Evolutionary conservation across 805 yeast genomes (phyloP), one percentile per base, ranked within the genome.

Genomic region (Zygoascus bituminiphila): DNA sequence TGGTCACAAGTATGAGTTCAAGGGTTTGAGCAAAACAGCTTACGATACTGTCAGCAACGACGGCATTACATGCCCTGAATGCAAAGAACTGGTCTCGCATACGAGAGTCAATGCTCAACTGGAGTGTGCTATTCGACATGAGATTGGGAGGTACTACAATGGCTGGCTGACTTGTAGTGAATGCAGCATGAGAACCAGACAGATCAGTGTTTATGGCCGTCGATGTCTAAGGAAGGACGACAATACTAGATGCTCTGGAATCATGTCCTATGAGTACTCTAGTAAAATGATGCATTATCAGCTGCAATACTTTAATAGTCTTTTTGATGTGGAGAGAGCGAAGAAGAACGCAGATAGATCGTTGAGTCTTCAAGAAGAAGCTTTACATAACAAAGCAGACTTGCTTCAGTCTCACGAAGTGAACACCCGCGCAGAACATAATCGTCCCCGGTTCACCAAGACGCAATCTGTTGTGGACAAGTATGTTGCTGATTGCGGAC

Each of bases 91-190:
- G 0, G 66, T 91, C 45, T 62, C 81, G 0, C 64, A 76, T 12
- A 59, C 84, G 12, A 73, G 76, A 38, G 58, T 91, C 19, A 77
- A 82, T 5, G 66, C 82, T 9, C 97, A 88, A 63, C 65, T 93
- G 42, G 97, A 89, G 62, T 62, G 69, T n/a, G 69, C 78, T 43
- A 76, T 91, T 22, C 73, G 97, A 48, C 65, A 71, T 4, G 84
- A 81, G 54, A 80, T 91, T 44, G 74, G 88, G 0, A 62, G 73
- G 26, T 93, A 89, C 64, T 93, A 93, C 63, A 81, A 85, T n/a
- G 91, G 89, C 4, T 80, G 93, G 87, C 68, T 88, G 42, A 67
- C 65, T 0, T 93, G 99, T 69, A 94, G 85, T 63, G 97, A 93
- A 58, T 91, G 98, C 68, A 86, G 84, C 1, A 71, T 78, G 46